Evolutionary conservation across 768 basidiomycete genomes (phyloP), one percentile per base, ranked within the genome.

Genomic region (Nidula microcarpa): DNA sequence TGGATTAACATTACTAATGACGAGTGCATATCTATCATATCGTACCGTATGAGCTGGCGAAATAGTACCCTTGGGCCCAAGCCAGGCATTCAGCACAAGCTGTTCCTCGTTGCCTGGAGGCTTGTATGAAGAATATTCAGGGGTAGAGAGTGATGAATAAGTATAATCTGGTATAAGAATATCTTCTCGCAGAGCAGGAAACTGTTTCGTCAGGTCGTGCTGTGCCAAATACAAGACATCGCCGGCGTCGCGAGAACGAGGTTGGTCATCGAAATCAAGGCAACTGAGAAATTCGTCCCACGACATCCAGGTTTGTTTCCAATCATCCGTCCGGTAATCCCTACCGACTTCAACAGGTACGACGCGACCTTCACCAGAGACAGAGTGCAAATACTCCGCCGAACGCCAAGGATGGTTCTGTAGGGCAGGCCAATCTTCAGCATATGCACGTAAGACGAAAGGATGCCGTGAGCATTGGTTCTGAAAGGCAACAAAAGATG

Each of bases 341-440:
- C 69, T 67, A 11, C 96, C 96, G 14, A 97, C 70, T 68, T 98
- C 96, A 6, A 98, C 86, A 5, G 96, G 97, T 1, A 98, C 88
- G 4, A 91, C 70, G 17, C 97, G 79, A 1, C 89, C 94, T 43
- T 81, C 81, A 11, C 97, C 97, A 2, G 88, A 82, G 0, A 85
- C 71, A 4, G 74, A 72, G 11, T 77, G 76, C 1, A 99, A 78
- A 64, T 99, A 98, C 2, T 72, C 65, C 5, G 75, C 68, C 14
- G 83, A 87, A 9, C 67, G 57, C 96, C 96, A 98, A 4, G 82
- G 77, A 51, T 80, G 83, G 34, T 79, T 72, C 8, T 71, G 74
- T 56, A 91, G 58, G 1, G 96, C 96, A 5, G 92, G 89, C 94
- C 94, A 98, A 48, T 83, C 70, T 18, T 51, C 53, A 7, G 84